Evolutionary conservation across 2,329 filamentous ascomycete species (phyloP).

Genomic region (Cercospora sojina): DNA sequence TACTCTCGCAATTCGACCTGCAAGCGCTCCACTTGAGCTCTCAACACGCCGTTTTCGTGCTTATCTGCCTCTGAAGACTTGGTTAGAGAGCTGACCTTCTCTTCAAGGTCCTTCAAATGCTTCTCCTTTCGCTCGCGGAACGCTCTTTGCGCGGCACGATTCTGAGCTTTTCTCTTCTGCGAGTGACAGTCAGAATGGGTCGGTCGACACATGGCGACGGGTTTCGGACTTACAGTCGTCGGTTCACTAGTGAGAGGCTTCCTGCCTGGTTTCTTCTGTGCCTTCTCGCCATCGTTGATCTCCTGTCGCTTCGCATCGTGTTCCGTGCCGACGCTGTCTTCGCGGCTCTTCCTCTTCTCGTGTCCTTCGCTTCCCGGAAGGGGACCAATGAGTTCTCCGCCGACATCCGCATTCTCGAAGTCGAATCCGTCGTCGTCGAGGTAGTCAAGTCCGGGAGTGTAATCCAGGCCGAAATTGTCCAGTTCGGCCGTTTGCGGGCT

Average conservation of each 20-base stretch:
- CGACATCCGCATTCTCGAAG: conserved; percentile 61
- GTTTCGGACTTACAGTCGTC: conserved; percentile 73
- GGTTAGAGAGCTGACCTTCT: conserved; percentile 64
- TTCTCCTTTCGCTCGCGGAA: conserved; percentile 95
- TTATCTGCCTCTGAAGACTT: conserved; percentile 80
- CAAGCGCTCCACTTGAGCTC: conserved; percentile 84
- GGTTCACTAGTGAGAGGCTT: conserved; percentile 96
- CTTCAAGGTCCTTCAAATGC: conserved; percentile 81
- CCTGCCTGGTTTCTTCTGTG: conserved; percentile 90
- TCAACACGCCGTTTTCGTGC: conserved; percentile 79
- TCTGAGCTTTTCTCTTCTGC: conserved; percentile 94
- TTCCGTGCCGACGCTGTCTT: conserved; percentile 61
- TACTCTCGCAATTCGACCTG: conserved; percentile 85
- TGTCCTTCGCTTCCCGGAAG: conserved; percentile 63
- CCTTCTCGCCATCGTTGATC: conserved; percentile 77
- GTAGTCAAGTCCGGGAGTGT: conserved; percentile 79
- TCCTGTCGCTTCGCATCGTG: conserved; percentile 74
- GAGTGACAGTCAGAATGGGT: background rate
- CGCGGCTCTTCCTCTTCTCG: conserved; percentile 70
- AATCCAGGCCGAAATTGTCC: conserved; percentile 34
- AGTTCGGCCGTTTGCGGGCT: conserved; percentile 33
- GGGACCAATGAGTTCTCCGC: conserved; percentile 70
- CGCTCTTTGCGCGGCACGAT: conserved; percentile 85
- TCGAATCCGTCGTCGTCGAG: conserved; percentile 73
- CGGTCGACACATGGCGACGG: background rate